phyloP scores from a whole-genome alignment of 352 stramenopile species.

The Thraustochytrium striatum region DNA sequence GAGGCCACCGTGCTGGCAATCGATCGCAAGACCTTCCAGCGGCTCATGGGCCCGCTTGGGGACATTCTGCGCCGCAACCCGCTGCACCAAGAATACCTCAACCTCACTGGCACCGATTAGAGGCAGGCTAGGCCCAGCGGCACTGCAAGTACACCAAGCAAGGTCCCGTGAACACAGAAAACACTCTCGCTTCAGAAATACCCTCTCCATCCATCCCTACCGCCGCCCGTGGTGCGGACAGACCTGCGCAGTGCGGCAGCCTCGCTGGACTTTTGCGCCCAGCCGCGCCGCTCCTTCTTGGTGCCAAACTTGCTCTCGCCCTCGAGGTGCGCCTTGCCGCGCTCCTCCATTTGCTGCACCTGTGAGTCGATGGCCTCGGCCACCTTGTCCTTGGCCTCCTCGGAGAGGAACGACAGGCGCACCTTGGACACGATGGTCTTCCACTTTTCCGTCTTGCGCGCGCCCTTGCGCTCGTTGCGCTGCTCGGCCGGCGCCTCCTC shows the following conservation, averaged over 20 bases:
- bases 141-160: no score
- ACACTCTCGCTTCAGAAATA: no score
- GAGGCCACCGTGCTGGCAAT: constrained; percentile 81
- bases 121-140: no score
- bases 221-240: no score
- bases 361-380: neutral
- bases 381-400: neutral
- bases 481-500: neutral
- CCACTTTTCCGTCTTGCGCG: constrained; percentile 28
- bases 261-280: constrained; percentile 39
- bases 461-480: no score
- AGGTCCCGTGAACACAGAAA: no score
- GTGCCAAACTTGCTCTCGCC: neutral
- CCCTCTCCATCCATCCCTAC: no score
- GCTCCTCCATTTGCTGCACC: neutral
- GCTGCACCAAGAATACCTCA: neutral
- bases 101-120: no score
- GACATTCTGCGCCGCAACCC: neutral
- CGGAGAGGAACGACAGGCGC: neutral
- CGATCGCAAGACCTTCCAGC: constrained; percentile 81
- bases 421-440: neutral
- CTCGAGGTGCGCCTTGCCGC: neutral
- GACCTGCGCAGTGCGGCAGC: no score
- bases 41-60: constrained; percentile 43
- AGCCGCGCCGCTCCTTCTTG: constrained; percentile 12